Evolutionary conservation across 2,329 filamentous ascomycete species (phyloP).

Genomic region (Penicillium sclerotiorum): DNA sequence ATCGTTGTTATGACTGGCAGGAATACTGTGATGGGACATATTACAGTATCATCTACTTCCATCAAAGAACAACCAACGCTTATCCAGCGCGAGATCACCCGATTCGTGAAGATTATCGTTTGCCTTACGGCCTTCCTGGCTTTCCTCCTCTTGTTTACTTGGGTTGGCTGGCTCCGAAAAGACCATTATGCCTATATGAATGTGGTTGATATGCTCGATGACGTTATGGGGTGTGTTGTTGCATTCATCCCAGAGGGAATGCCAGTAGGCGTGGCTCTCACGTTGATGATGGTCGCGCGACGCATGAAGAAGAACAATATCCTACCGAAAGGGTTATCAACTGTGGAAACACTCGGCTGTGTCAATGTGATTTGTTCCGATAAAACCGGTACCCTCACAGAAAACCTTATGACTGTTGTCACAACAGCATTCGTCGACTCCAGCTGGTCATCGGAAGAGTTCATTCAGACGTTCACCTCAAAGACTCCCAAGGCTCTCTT

Average conservation of each 20-base stretch:
- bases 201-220: constrained; percentile 71
- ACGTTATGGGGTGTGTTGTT: constrained; percentile 71
- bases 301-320: constrained; percentile 57
- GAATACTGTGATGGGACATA: constrained; percentile 72
- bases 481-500: constrained; percentile 76
- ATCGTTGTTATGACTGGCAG: constrained; percentile 74
- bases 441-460: too few species aligned
- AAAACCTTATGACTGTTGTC: too few species aligned
- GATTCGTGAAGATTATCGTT: too few species aligned
- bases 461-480: too few species aligned
- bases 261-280: constrained; percentile 69
- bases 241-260: constrained; percentile 77
- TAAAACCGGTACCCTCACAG: constrained; percentile 61
- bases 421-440: too few species aligned
- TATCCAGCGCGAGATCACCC: constrained; percentile 71
- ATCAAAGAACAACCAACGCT: constrained; percentile 69
- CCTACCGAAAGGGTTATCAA: constrained; percentile 60
- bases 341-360: constrained; percentile 60
- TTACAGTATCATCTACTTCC: constrained; percentile 71
- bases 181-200: constrained; percentile 71
- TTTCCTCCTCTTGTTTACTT: constrained; percentile 64
- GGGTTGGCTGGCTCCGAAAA: constrained; percentile 64
- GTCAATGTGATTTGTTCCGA: constrained; percentile 60
- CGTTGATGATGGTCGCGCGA: constrained; percentile 60
- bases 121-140: too few species aligned